Conservation (phyloP, 495 filamentous ascomycete genomes). For the Rostrohypoxylon terebratum region DNA sequence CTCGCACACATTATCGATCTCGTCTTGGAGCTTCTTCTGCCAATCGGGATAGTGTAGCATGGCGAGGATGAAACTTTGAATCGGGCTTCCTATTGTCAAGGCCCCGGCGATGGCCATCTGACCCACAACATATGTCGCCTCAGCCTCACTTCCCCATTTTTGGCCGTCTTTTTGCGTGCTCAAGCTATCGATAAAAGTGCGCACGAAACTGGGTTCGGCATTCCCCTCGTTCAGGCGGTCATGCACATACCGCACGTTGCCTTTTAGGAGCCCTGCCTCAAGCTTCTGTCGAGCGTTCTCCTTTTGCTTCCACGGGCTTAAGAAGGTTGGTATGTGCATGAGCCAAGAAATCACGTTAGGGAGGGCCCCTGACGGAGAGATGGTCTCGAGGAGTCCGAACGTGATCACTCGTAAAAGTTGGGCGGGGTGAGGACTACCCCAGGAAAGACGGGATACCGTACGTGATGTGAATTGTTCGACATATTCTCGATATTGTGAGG, state of each 20-base stretch:
- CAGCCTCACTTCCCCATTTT: constrained; percentile 45
- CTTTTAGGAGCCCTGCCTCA: constrained; percentile 53
- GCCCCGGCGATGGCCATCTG: constrained; percentile 63
- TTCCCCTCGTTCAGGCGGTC: constrained; percentile 41
- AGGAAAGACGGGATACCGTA: constrained; percentile 68
- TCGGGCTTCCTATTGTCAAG: constrained; percentile 62
- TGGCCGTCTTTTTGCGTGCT: constrained; percentile 17
- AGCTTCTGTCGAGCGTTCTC: constrained; percentile 56
- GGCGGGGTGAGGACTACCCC: constrained; percentile 64
- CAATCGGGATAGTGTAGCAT: constrained; percentile 71
- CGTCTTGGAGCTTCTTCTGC: constrained; percentile 64
- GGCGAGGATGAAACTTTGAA: constrained; percentile 68
- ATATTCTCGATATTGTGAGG: constrained; percentile 62
- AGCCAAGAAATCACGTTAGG: constrained; percentile 63
- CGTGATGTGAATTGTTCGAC: constrained; percentile 71
- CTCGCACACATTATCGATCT: constrained; percentile 64
- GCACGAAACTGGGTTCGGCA: constrained; percentile 56
- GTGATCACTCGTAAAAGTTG: constrained; percentile 66
- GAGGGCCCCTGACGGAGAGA: constrained; percentile 67
- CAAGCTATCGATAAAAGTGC: constrained; percentile 56
- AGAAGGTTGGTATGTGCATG: constrained; percentile 53
- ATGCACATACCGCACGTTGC: constrained; percentile 58
- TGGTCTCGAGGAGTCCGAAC: constrained; percentile 67
- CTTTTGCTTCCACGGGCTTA: constrained; percentile 66
- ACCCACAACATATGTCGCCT: constrained; percentile 60